Evolutionary conservation across 345 rosid species (phyloP).

Genomic region (Aquilaria sinensis): DNA sequence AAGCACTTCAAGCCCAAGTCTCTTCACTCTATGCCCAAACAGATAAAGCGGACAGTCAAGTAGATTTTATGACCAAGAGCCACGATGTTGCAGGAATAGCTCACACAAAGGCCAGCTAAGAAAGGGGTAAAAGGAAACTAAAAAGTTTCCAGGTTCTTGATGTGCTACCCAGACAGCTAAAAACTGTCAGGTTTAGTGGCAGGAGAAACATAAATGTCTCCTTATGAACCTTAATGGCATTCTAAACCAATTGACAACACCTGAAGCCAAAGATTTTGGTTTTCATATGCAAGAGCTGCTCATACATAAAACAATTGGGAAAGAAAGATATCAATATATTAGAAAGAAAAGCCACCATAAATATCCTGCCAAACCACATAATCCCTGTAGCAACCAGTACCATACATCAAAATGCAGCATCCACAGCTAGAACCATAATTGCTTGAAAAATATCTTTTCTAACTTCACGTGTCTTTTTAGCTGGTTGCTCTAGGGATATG

Average conservation of each 20-base stretch:
- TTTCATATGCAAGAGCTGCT: constrained; percentile 1
- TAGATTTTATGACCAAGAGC: too few relatives aligned
- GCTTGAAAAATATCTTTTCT: constrained; percentile 4
- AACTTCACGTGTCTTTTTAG: constrained; percentile 7
- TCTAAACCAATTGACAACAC: constrained; percentile 10
- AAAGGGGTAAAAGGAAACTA: too few relatives aligned
- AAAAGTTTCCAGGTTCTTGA: too few relatives aligned
- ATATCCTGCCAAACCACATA: constrained; percentile 15
- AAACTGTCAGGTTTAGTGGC: constrained; percentile 4
- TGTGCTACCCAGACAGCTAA: not conserved
- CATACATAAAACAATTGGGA: constrained; percentile 1
- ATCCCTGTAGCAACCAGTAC: constrained; percentile 25
- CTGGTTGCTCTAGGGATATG: constrained; percentile 20
- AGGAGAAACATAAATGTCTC: constrained; percentile 2
- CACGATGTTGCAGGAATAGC: too few relatives aligned
- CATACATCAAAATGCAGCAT: constrained; percentile 8
- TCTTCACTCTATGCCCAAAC: too few relatives aligned
- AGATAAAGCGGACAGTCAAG: too few relatives aligned
- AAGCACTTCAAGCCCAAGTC: too few relatives aligned
- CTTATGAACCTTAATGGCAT: constrained; percentile 1
- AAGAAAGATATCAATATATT: constrained; percentile 15
- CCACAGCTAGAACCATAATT: constrained; percentile 9
- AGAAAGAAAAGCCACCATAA: constrained; percentile 4
- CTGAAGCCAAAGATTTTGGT: constrained; percentile 8
- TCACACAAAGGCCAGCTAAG: too few relatives aligned